Conservation (phyloP, 495 filamentous ascomycete species). For the Aspergillus ellipticus region DNA sequence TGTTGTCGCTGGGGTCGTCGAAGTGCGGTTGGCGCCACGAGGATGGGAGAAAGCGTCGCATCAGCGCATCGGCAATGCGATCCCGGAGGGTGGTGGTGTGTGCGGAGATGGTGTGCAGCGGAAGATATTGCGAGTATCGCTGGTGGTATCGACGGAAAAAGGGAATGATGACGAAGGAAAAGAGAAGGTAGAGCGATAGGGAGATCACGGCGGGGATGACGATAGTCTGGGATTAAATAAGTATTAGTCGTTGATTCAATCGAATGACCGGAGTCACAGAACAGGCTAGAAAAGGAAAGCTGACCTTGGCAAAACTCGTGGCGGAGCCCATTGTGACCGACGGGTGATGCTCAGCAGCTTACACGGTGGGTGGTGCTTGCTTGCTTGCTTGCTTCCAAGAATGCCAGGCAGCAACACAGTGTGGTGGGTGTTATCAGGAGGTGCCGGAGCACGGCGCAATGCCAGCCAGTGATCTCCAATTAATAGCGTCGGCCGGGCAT, state of each 20-base stretch:
- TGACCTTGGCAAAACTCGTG: conserved; percentile 33
- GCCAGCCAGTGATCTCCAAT: background rate
- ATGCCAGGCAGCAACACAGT: background rate
- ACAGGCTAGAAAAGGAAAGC: conserved; percentile 5
- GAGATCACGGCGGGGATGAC: conserved; percentile 76
- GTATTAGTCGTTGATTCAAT: background rate
- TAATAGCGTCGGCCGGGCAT: background rate
- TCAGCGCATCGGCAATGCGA: conserved; percentile 54
- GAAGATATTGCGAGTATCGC: conserved; percentile 69
- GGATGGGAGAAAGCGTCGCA: conserved; percentile 52
- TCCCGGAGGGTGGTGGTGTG: conserved; percentile 60
- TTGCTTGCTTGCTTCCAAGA: background rate
- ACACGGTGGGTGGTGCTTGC: background rate
- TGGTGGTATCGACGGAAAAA: conserved; percentile 70
- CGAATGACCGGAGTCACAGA: background rate
- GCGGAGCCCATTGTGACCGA: conserved; percentile 29
- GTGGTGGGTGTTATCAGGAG: background rate
- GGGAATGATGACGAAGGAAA: conserved; percentile 68
- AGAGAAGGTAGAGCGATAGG: conserved; percentile 66
- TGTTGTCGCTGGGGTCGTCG: conserved; percentile 58
- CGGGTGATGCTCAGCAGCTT: background rate
- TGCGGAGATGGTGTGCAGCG: conserved; percentile 58
- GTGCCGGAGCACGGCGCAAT: background rate
- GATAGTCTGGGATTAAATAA: conserved; percentile 57
- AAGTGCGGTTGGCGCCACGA: conserved; percentile 44